A percentile compares a stretch with the other conserved stretches of the same genome.
Conservation (phyloP, 768 basidiomycete genomes). For the Macrolepiota dolichaula region DNA sequence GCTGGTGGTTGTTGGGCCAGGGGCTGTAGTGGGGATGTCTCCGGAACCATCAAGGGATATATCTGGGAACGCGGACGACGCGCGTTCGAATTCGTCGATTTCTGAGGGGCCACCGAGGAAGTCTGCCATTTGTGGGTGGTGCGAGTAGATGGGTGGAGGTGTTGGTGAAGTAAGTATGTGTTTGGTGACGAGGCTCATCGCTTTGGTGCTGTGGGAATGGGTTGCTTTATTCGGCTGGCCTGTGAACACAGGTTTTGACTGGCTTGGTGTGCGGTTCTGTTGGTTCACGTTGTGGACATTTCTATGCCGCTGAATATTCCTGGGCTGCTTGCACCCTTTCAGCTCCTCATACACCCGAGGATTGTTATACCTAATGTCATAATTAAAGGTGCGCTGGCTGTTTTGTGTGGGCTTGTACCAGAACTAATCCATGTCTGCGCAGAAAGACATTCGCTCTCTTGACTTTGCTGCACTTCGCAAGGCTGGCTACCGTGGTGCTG, state of each 20-base stretch:
- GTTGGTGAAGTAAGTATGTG: neutral
- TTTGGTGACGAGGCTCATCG: slow-evolving; percentile 6
- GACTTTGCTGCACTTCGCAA: slow-evolving; percentile 69
- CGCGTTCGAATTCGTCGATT: slow-evolving; percentile 71
- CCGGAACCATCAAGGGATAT: slow-evolving; percentile 69
- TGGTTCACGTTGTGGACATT: neutral
- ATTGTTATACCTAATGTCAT: slow-evolving; percentile 61
- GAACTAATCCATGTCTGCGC: slow-evolving; percentile 18
- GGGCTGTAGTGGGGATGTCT: slow-evolving; percentile 36
- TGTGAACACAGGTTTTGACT: too few species aligned
- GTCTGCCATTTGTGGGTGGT: slow-evolving; percentile 36
- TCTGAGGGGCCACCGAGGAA: slow-evolving; percentile 46
- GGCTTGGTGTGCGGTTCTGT: too few species aligned
- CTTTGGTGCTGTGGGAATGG: slow-evolving; percentile 5
- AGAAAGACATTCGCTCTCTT: slow-evolving; percentile 84
- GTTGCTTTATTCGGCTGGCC: neutral
- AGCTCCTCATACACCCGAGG: slow-evolving; percentile 65
- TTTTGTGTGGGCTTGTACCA: neutral
- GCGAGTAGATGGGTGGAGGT: too few species aligned
- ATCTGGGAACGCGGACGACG: slow-evolving; percentile 83
- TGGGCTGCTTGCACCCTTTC: slow-evolving; percentile 66
- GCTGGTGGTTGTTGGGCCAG: slow-evolving; percentile 27
- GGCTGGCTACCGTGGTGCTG: slow-evolving; percentile 83
- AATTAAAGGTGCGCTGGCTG: slow-evolving; percentile 54
- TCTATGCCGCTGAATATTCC: slow-evolving; percentile 76